Evolutionary conservation across 495 filamentous ascomycete species (phyloP).

Genomic region (Annulohypoxylon stygium): DNA sequence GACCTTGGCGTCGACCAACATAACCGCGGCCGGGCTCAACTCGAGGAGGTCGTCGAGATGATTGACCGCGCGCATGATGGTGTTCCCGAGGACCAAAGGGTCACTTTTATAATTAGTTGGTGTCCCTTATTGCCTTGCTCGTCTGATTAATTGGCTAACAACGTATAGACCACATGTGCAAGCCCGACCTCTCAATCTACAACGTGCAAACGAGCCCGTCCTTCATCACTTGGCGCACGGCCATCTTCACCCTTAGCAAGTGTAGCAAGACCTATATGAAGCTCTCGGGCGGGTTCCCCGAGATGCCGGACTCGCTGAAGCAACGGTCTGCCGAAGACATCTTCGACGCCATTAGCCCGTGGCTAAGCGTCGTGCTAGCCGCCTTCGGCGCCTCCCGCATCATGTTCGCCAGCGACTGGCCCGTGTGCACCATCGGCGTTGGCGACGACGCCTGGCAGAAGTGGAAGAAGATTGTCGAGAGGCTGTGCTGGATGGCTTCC

Average conservation of each 20-base stretch:
- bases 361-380: conserved; percentile 75
- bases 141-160: conserved; percentile 17
- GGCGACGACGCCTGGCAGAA: conserved; percentile 67
- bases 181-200: conserved; percentile 76
- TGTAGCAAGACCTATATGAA: conserved; percentile 81
- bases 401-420: conserved; percentile 94
- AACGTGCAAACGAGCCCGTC: conserved; percentile 64
- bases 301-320: conserved; percentile 68
- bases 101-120: conserved; percentile 78
- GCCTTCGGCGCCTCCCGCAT: conserved; percentile 76
- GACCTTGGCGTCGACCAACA: conserved; percentile 85
- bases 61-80: conserved; percentile 72
- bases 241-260: conserved; percentile 70
- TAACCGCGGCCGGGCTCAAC: conserved; percentile 74
- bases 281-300: conserved; percentile 84
- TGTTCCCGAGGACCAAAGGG: conserved; percentile 68
- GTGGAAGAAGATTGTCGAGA: conserved; percentile 71
- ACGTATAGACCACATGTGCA: conserved; percentile 82
- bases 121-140: conserved; percentile 21
- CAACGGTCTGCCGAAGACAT: conserved; percentile 60
- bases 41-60: conserved; percentile 79
- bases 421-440: conserved; percentile 79
- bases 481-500: conserved; percentile 68
- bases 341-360: conserved; percentile 66
- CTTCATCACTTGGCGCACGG: conserved; percentile 69